Conservation (phyloP, 2,329 filamentous ascomycete genomes). For the Dothidotthia symphoricarpi region DNA sequence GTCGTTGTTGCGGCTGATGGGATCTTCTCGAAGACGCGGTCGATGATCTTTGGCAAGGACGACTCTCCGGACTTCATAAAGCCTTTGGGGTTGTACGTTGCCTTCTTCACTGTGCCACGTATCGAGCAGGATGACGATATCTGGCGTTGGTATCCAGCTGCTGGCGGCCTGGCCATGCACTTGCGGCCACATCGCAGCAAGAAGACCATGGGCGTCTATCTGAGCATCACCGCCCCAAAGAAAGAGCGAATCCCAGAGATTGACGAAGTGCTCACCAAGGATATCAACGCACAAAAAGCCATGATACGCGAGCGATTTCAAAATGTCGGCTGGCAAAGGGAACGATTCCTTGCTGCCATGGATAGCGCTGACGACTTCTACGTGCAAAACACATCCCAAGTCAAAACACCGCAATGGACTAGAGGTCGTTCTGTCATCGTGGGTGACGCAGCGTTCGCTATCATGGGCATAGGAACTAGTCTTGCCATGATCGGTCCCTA, state of each 20-base stretch:
- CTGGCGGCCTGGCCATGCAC: constrained; percentile 22
- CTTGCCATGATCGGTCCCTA: constrained; percentile 43
- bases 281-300: constrained; percentile 44
- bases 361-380: constrained; percentile 49
- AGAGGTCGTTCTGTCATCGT: constrained; percentile 52
- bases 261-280: constrained; percentile 24
- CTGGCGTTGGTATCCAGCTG: constrained; percentile 29
- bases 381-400: constrained; percentile 44
- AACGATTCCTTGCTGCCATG: constrained; percentile 47
- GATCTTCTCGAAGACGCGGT: constrained; percentile 22
- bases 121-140: constrained; percentile 17
- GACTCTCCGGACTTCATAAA: constrained; percentile 16
- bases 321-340: constrained; percentile 49
- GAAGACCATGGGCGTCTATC: constrained; percentile 26
- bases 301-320: constrained; percentile 35
- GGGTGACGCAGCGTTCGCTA: constrained; percentile 53
- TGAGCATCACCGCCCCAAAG: constrained; percentile 22
- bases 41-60: constrained; percentile 25
- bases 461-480: constrained; percentile 30
- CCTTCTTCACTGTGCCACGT: constrained; percentile 33
- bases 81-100: constrained; percentile 27
- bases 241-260: constrained; percentile 11
- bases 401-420: constrained; percentile 49
- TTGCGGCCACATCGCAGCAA: constrained; percentile 27
- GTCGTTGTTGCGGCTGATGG: constrained; percentile 34